Conservation (phyloP, 257 asterid species). For the Fraxinus excelsior region DNA sequence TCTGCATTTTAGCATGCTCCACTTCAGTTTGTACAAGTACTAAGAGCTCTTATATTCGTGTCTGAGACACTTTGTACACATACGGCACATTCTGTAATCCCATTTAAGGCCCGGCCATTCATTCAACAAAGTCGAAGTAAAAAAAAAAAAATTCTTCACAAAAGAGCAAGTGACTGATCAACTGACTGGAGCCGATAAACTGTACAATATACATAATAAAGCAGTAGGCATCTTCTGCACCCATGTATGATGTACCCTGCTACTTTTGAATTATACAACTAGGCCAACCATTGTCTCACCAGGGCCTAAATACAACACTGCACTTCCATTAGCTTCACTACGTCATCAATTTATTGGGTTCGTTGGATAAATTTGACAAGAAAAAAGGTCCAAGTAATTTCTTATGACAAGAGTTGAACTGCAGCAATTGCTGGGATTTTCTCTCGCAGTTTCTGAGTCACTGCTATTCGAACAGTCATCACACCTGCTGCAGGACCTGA, state of each 20-base stretch:
- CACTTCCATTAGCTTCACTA: neutral
- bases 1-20: neutral
- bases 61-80: neutral
- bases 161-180: too few relatives aligned
- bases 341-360: neutral
- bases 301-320: neutral
- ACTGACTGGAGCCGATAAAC: neutral
- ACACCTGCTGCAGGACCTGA: slow-evolving; percentile 95
- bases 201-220: neutral
- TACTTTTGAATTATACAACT: neutral
- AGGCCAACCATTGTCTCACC: neutral
- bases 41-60: neutral
- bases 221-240: neutral
- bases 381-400: neutral
- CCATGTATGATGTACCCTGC: neutral
- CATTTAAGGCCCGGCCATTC: too few relatives aligned
- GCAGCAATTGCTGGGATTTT: slow-evolving; percentile 93
- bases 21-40: neutral
- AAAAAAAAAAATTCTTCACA: too few relatives aligned
- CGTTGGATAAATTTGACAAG: neutral
- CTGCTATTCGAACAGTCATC: slow-evolving; percentile 97
- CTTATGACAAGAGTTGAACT: slow-evolving; percentile 77
- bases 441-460: slow-evolving; percentile 90
- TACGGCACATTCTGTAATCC: too few relatives aligned
- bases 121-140: too few relatives aligned